A percentile compares a stretch with the other conserved stretches of the same genome.
These are phyloP conservation scores for Colletotrichum higginsianum DNA, from an alignment of 2,329 filamentous ascomycete species.

Conservation along the genomic window DNA sequence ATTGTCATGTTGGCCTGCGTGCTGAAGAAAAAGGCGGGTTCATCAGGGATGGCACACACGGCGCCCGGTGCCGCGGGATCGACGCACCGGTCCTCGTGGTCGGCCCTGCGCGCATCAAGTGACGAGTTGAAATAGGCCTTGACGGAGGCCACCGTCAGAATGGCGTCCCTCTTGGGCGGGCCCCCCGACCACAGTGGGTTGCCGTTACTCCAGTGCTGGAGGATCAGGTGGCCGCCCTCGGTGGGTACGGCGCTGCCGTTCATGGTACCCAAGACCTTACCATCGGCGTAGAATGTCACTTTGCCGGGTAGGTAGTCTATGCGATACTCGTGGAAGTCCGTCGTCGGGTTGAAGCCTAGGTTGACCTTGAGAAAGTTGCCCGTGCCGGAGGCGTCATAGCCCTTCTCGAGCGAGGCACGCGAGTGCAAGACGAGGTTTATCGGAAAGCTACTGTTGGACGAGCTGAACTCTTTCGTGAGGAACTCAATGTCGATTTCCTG, in stretches of 20 bases:
- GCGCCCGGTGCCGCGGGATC: slow-evolving; percentile 54
- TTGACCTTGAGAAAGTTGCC: slow-evolving; percentile 69
- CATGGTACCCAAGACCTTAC: slow-evolving; percentile 69
- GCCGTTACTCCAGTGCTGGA: slow-evolving; percentile 87
- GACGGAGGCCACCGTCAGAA: slow-evolving; percentile 77
- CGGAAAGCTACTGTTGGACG: slow-evolving; percentile 64
- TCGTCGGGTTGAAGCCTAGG: slow-evolving; percentile 77
- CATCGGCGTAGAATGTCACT: slow-evolving; percentile 80
- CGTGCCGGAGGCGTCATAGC: slow-evolving; percentile 75
- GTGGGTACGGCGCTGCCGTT: slow-evolving; percentile 70
- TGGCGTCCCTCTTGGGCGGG: slow-evolving; percentile 74
- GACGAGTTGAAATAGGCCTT: slow-evolving; percentile 87
- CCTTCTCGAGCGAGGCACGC: slow-evolving; percentile 67
- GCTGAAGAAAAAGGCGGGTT: slow-evolving; percentile 65
- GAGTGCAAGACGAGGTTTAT: slow-evolving; percentile 86
- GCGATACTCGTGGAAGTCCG: slow-evolving; percentile 82
- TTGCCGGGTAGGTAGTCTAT: slow-evolving; percentile 78
- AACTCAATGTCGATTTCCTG: slow-evolving; percentile 89
- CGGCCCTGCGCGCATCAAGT: slow-evolving; percentile 53
- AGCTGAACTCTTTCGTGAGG: slow-evolving; percentile 75
- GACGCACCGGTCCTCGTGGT: slow-evolving; percentile 57
- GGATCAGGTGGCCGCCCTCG: slow-evolving; percentile 74
- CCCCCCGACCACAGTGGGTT: slow-evolving; percentile 80
- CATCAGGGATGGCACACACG: slow-evolving; percentile 67
- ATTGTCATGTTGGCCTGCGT: slow-evolving; percentile 61